Conservation (phyloP, 108 stramenopile species). For the Nitzschia palea region DNA sequence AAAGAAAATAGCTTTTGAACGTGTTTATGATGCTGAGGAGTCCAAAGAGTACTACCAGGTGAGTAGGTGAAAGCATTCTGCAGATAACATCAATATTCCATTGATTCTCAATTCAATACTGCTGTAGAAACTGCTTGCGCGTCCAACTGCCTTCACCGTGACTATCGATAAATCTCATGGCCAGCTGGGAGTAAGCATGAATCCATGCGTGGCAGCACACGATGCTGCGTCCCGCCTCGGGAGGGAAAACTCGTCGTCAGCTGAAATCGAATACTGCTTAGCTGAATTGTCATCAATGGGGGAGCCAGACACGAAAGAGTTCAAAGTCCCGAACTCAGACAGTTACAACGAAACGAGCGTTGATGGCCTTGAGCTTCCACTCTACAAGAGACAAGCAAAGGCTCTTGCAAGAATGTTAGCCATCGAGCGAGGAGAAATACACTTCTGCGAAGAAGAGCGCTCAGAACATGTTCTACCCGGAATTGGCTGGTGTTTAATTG, state of each 20-base stretch:
- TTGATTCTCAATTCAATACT: background rate
- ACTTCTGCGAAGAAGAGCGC: conserved; percentile 66
- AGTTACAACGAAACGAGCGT: conserved; percentile 34
- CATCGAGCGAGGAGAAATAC: conserved; percentile 51
- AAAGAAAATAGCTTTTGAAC: conserved; percentile 20
- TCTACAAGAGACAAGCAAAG: conserved; percentile 71
- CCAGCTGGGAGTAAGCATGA: conserved; percentile 37
- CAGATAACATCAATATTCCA: background rate
- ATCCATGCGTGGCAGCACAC: conserved; percentile 70
- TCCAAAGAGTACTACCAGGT: conserved; percentile 51
- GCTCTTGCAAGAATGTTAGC: conserved; percentile 63
- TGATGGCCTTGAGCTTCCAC: conserved; percentile 23
- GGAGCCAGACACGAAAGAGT: conserved; percentile 54
- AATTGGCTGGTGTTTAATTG: conserved; percentile 60
- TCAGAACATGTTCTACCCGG: conserved; percentile 65
- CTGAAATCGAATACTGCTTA: conserved; percentile 46
- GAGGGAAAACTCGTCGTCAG: conserved; percentile 22
- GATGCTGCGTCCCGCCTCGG: conserved; percentile 48
- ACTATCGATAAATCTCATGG: conserved; percentile 27
- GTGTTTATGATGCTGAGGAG: conserved; percentile 41
- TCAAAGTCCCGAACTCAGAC: conserved; percentile 56
- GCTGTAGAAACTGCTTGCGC: conserved; percentile 24
- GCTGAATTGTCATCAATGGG: conserved; percentile 39
- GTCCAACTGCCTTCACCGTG: conserved; percentile 54
- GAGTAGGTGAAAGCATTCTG: too few relatives aligned